Evolutionary conservation across 306 rosid genomes (phyloP), one percentile per base, ranked within the genome.

Genomic region (Morella rubra): DNA sequence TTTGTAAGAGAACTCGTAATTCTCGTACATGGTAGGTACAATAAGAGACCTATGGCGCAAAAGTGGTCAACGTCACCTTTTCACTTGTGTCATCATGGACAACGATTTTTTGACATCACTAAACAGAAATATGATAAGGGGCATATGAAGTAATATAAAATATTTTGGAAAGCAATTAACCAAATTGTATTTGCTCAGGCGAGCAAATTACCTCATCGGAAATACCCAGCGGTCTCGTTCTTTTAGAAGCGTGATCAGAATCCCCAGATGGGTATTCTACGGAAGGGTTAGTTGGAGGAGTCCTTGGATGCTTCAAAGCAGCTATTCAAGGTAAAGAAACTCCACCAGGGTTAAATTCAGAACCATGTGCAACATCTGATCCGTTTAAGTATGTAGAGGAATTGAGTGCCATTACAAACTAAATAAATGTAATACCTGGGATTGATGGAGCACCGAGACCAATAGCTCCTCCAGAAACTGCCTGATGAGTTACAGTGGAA

Each of bases 361-460:
- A 81, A 69, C 64, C 46, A 60, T 44, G 59, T 24, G 75, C 42
- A 15, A 37, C 72, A 77, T 42, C 70, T 60, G 20, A 61, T 53
- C 69, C 69, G 73, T 41, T 74, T 19, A 54, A 52, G 32, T 56
- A 83, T 53, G 73, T 14, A 71, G 55, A 49, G 18, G 73, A 73
- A 61, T 59, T 49, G 10, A 41, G 73, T 20, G 73, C 50, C 20
- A 42, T 41, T 69, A 82, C 16, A 81, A 79, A 61, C 42, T 32
- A 74, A 81, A 69, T 64, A 53, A 61, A 70, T n/a, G 49, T 7
- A 45, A 44, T 84, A 95, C 98, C 97, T 18, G 98, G 90, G 58
- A 95, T 95, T 2, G 98, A 95, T 74, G 98, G 97, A 84, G 88
- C 92, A 81, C 97, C 97, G 19, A 95, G 97, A 87, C 97, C 97